Base-by-base conservation (phyloP, 2,329 filamentous ascomycete species). In the Proliferodiscus dingleyae region DNA sequence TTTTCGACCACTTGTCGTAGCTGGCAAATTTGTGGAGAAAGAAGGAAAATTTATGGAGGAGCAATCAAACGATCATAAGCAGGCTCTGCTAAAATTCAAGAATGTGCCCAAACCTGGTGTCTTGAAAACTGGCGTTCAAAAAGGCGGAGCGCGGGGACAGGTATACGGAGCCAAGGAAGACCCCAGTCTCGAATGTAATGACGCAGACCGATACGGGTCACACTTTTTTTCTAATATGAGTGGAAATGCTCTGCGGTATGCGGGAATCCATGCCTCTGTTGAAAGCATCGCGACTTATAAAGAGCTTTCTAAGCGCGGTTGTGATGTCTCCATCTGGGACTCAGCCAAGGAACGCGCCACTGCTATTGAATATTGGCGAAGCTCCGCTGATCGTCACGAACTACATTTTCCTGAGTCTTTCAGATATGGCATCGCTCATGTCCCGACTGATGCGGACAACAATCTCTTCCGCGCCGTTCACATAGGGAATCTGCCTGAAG, bases 381-480 rank as follows among this genome's bases (percentile, higher is more conserved):
- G 37, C 3, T 18, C 28, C 8, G 41, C 21, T 1, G 23, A 19
- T 3, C 16, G 48, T 9, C n/a, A 38, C 7, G 49, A 49, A 6
- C n/a, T 10, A 3, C 33, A 13, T 0, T 51, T 49, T 11, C 55
- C 55, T 5, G 50, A 53, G 23, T 34, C 59, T 21, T 61, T 61
- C 43, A 45, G 40, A 16, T 51, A 60, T 40, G 57, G 56, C 5
- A 39, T 60, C 8, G 23, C 39, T n/a, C 60, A 53, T 30, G 21
- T 47, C 4, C 59, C 58, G 4, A 32, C 23, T 1, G 30, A 46
- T 5, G 32, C 21, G 2, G 56, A 59, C 15, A 33, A 6, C 2
- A 57, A 59, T 22, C 48, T 38, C 9, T 24, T 47, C 5, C 55
- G 59, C 3, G 54, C 54, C 1, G 51, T 63, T 7, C 43, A 48